Base-by-base conservation (phyloP, 768 basidiomycete genomes). In the Tylopilus felleus region DNA sequence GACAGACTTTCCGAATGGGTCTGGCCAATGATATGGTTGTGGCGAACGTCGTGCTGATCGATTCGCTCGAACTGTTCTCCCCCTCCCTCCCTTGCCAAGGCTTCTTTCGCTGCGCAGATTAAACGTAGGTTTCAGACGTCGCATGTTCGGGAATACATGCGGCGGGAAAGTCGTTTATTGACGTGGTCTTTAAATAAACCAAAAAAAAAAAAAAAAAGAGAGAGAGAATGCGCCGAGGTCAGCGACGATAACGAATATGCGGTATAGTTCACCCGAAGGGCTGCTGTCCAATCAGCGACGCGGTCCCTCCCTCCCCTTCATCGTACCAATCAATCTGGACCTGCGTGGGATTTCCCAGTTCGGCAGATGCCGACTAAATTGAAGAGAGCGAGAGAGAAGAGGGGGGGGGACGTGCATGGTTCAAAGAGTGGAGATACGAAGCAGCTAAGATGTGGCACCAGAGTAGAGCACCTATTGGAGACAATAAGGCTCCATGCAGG, bases 321-420 rank as follows among this genome's bases (percentile, higher is more conserved):
- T 59, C 58, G 56, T 36, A 55, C 36, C 48, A 63, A 67, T 63
- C 61, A 56, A 60, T 60, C 56, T 62, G n/a, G n/a, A n/a, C n/a
- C n/a, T 38, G 49, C 68, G 69, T 70, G 67, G 51, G 67, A 70
- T 25, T 2, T 10, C 1, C 28, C 36, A 47, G 40, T n/a, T 22
- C 67, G 67, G 67, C 10, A 36, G 2, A 49, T 55, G 46, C 67
- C 67, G 67, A 71, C 36, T 71, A 62, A 71, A 71, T 67, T 45
- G 59, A 21, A 29, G 29, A 33, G 33, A 14, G 14, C 2, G 33
- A 14, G 13, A 14, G 33, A 5, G 33, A 33, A 33, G 36, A 19
- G 19, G 39, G 39, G 13, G 21, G 4, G 10, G 8, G 4, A 8
- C 39, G 21, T 40, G 39, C 56, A 47, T 39, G 42, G 23, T 40